These are phyloP conservation scores for Tulasnella sp. DNA, from an alignment of 768 basidiomycete species.

Conservation along the genomic window DNA sequence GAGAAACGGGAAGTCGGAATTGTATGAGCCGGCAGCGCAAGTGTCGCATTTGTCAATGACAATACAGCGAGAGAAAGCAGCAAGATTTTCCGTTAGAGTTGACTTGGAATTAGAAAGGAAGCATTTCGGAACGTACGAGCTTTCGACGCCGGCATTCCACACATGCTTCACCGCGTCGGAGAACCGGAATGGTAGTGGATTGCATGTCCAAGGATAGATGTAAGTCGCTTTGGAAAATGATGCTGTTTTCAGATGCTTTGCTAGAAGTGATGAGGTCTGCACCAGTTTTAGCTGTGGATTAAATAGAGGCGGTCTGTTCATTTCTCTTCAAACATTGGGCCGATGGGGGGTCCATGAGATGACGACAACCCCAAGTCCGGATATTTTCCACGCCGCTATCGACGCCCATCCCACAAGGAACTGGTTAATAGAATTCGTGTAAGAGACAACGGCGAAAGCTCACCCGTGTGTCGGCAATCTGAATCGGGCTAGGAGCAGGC, in stretches of 20 bases:
- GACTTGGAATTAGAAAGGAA: neutral
- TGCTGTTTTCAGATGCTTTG: neutral
- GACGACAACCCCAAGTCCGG: neutral
- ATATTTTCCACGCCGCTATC: neutral
- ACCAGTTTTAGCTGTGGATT: neutral
- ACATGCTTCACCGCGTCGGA: slow-evolving; percentile 32
- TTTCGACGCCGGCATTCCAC: slow-evolving; percentile 32
- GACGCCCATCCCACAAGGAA: neutral
- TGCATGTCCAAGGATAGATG: slow-evolving; percentile 5
- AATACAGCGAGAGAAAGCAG: neutral
- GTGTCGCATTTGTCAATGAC: neutral
- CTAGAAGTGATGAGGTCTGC: neutral
- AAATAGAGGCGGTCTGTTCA: neutral
- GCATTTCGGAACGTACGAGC: slow-evolving; percentile 2
- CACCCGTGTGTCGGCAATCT: neutral
- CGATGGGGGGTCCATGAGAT: neutral
- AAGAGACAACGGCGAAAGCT: neutral
- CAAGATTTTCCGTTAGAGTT: neutral
- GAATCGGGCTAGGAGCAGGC: neutral
- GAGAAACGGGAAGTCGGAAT: neutral
- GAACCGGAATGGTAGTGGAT: slow-evolving; percentile 2
- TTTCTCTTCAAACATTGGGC: neutral
- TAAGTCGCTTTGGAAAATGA: neutral
- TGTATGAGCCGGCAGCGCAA: neutral
- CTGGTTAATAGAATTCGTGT: neutral